Conservation (phyloP, 148 eudicot species). For the Diospyros kaki region DNA sequence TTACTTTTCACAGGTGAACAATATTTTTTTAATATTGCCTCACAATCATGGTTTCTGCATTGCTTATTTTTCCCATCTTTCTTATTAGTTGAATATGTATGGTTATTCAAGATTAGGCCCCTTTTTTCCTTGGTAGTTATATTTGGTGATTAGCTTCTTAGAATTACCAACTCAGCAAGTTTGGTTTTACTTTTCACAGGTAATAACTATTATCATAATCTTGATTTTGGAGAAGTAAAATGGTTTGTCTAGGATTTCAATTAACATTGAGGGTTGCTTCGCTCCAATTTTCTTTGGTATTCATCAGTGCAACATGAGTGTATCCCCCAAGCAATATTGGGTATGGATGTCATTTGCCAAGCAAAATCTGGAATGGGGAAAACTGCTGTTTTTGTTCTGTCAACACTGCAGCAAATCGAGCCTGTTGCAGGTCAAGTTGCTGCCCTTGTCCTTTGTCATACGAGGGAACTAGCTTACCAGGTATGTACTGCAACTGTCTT, state of each 20-base stretch:
- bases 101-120: too few species aligned
- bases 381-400: slow-evolving; percentile 76
- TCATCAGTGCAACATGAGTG: slow-evolving; percentile 81
- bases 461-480: slow-evolving; percentile 77
- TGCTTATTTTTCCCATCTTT: neutral
- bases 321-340: slow-evolving; percentile 78
- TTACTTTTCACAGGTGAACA: too few species aligned
- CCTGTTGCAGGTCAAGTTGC: slow-evolving; percentile 77
- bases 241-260: slow-evolving; percentile 52
- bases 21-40: too few species aligned
- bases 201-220: slow-evolving; percentile 35
- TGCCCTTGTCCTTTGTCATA: slow-evolving; percentile 72
- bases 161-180: neutral
- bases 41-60: neutral
- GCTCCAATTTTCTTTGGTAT: slow-evolving; percentile 50
- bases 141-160: neutral
- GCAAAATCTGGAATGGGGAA: slow-evolving; percentile 85
- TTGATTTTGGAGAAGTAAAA: slow-evolving; percentile 38
- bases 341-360: slow-evolving; percentile 85
- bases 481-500: slow-evolving; percentile 13
- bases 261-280: slow-evolving; percentile 55
- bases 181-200: slow-evolving; percentile 27
- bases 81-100: too few species aligned
- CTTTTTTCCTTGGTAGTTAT: neutral
- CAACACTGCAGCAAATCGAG: slow-evolving; percentile 70